These are phyloP conservation scores for Torrubiella hemipterigena DNA, from an alignment of 2,329 filamentous ascomycete genomes.

Conservation along the genomic window DNA sequence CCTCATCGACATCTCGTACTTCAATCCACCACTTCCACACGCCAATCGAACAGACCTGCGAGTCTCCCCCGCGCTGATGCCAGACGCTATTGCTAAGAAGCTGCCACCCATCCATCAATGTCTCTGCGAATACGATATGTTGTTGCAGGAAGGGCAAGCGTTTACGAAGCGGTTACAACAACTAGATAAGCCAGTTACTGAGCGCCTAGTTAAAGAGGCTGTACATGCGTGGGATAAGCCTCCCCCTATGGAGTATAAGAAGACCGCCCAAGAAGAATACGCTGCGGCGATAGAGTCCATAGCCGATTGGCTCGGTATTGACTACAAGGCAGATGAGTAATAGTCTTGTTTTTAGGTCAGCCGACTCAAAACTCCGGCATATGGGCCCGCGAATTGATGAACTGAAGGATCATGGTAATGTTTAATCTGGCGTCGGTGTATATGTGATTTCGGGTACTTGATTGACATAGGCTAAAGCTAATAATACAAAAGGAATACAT, in stretches of 20 bases:
- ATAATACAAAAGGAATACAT: no score
- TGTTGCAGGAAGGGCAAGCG: slow-evolving; percentile 45
- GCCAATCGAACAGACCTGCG: slow-evolving; percentile 37
- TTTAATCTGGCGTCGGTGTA: no score
- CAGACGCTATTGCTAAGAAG: slow-evolving; percentile 37
- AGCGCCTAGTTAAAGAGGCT: slow-evolving; percentile 32
- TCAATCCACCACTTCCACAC: slow-evolving; percentile 37
- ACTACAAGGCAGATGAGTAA: slow-evolving; percentile 22
- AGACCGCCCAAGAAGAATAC: slow-evolving; percentile 32
- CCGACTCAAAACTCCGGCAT: no score
- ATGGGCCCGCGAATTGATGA: no score
- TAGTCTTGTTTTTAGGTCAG: no score
- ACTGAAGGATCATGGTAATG: no score
- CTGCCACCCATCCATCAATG: slow-evolving; percentile 44
- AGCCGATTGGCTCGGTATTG: slow-evolving; percentile 26
- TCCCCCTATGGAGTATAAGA: slow-evolving; percentile 29
- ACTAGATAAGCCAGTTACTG: slow-evolving; percentile 18
- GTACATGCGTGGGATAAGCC: slow-evolving; percentile 38
- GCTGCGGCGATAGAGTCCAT: slow-evolving; percentile 27
- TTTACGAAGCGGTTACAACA: slow-evolving; percentile 45
- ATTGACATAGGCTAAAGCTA: no score
- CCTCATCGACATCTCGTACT: slow-evolving; percentile 51
- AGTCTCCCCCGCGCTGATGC: slow-evolving; percentile 45
- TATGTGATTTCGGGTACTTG: no score
- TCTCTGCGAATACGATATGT: slow-evolving; percentile 54